Conservation (phyloP, 306 rosid genomes). For the Fragaria iinumae region DNA sequence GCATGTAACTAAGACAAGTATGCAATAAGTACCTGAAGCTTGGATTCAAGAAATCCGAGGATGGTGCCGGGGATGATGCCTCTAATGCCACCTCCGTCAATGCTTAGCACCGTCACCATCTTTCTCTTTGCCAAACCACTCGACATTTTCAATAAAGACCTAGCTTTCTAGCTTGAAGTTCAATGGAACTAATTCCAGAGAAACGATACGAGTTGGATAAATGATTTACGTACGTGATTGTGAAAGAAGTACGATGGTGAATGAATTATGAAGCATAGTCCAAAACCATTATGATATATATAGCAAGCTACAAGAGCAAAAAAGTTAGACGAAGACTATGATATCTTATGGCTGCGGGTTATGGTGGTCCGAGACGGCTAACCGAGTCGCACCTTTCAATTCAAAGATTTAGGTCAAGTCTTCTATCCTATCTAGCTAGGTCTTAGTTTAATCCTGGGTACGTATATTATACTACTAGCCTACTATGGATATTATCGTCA, state of each 20-base stretch:
- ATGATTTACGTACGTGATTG: background rate
- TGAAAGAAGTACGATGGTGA: background rate
- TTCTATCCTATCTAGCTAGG: background rate
- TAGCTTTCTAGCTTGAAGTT: background rate
- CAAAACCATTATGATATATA: background rate
- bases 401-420: background rate
- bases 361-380: background rate
- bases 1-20: background rate
- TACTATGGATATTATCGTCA: background rate
- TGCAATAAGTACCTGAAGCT: constrained; percentile 35
- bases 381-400: background rate
- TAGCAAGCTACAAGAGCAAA: background rate
- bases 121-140: constrained; percentile 16
- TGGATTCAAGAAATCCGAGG: constrained; percentile 35
- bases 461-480: background rate
- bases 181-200: background rate
- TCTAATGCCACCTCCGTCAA: constrained; percentile 50
- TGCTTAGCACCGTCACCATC: constrained; percentile 43
- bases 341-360: background rate
- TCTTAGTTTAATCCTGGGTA: background rate
- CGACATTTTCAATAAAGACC: constrained; percentile 9
- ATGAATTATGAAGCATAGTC: background rate
- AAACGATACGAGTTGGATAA: background rate
- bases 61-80: constrained; percentile 42
- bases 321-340: background rate